These are phyloP conservation scores for Alternaria rosae DNA, from an alignment of 2,329 filamentous ascomycete genomes.

Conservation along the genomic window DNA sequence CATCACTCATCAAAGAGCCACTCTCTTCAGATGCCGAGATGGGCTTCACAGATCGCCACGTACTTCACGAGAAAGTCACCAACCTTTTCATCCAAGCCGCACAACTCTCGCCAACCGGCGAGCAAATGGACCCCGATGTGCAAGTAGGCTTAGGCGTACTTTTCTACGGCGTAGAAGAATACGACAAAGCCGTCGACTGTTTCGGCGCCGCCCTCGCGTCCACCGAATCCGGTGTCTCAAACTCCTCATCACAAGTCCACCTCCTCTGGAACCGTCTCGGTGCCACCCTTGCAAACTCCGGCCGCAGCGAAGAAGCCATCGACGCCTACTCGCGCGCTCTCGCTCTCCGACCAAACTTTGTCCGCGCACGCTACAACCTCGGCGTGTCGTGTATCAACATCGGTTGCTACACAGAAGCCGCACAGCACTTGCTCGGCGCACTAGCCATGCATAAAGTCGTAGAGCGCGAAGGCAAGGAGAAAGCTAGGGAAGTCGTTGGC, in stretches of 20 bases:
- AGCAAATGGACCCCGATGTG: conserved; percentile 97
- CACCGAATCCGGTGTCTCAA: conserved; percentile 82
- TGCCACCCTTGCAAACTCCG: conserved; percentile 93
- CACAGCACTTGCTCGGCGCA: conserved; percentile 88
- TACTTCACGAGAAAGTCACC: conserved; percentile 89
- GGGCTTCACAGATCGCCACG: conserved; percentile 91
- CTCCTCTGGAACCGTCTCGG: conserved; percentile 97
- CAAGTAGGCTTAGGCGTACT: conserved; percentile 96
- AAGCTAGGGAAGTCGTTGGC: conserved; percentile 79
- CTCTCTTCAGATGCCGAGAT: conserved; percentile 80
- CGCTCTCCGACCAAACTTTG: conserved; percentile 91
- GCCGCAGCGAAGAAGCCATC: conserved; percentile 93
- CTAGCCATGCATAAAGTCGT: conserved; percentile 95
- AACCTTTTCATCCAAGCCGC: conserved; percentile 90
- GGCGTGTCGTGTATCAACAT: conserved; percentile 98
- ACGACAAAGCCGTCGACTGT: conserved; percentile 98
- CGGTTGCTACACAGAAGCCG: conserved; percentile 90
- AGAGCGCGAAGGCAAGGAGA: conserved; percentile 82
- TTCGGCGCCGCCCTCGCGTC: conserved; percentile 90
- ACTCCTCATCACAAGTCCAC: conserved; percentile 85
- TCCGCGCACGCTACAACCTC: conserved; percentile 94
- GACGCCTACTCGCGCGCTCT: conserved; percentile 94
- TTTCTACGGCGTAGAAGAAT: conserved; percentile 97
- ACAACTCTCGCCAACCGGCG: conserved; percentile 87
- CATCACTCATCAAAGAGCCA: conserved; percentile 75